phyloP scores from a whole-genome alignment of 768 basidiomycete species.

The Cystobasidium onofrii region DNA sequence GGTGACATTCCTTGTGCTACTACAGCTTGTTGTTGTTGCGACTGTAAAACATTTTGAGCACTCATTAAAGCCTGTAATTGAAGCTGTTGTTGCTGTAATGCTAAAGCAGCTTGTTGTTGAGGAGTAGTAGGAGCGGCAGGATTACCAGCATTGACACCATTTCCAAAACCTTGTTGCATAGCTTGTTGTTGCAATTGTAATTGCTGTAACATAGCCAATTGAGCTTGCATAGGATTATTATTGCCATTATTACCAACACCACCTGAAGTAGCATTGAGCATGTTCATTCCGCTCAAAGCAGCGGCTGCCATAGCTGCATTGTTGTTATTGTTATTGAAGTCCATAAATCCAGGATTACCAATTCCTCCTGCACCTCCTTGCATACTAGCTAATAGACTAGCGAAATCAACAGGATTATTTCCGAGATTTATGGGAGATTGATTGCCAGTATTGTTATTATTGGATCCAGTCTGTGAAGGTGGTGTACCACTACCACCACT shows the following conservation, averaged over 20 bases:
- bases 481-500: neutral
- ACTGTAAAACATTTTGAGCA: conserved; percentile 45
- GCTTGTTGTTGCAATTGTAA: conserved; percentile 29
- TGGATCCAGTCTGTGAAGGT: neutral
- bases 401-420: conserved; percentile 1
- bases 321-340: neutral
- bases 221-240: conserved; percentile 21
- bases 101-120: conserved; percentile 10
- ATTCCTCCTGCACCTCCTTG: neutral
- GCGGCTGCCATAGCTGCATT: neutral
- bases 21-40: conserved; percentile 57
- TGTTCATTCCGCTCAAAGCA: conserved; percentile 4
- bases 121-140: conserved; percentile 3
- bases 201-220: conserved; percentile 16
- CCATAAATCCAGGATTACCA: neutral
- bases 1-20: neutral
- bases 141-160: neutral
- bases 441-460: neutral
- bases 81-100: conserved; percentile 47
- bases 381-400: neutral
- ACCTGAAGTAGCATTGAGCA: neutral
- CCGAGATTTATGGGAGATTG: neutral
- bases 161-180: neutral
- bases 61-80: conserved; percentile 50
- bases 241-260: too few species aligned